Evolutionary conservation across 2,329 filamentous ascomycete genomes (phyloP), one percentile per base, ranked within the genome.

Genomic region (Colletotrichum coccodes): DNA sequence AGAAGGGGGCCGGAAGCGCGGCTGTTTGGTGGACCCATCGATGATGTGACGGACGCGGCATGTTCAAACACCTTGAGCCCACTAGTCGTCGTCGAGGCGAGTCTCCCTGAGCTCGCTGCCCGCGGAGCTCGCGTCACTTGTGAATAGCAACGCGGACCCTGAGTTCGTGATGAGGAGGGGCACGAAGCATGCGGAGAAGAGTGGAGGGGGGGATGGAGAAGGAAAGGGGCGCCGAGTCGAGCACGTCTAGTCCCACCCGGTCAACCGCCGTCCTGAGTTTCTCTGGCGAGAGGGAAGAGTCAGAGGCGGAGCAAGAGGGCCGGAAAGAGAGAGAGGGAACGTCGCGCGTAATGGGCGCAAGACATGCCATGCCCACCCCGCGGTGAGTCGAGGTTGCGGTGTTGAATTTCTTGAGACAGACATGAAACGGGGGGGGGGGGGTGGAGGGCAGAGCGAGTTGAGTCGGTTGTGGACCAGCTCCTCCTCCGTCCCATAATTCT

Each of bases 371-470:
- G n/a, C n/a, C n/a, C n/a, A n/a, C n/a, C n/a, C n/a, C n/a, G n/a
- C n/a, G 47, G 47, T 8, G 21, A 26, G 18, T 50, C 47, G 21
- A 38, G 18, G 23, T 42, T 12, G 42, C 26, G 30, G 28, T 47
- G 42, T 59, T 44, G 57, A 36, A 28, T 30, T 23, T 70, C 56
- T 57, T 71, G 68, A 69, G 68, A 71, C 68, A 60, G 16, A 69
- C 56, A 57, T 71, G 68, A 71, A 71, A 71, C 68, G 60, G 60
- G 42, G 23, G 32, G 50, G 26, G 66, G 62, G 49, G 49, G 40
- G 21, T 18, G 21, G 23, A 46, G 14, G 36, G 47, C 57, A 49
- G 57, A 30, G 18, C 47, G 21, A 60, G 56, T 23, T 60, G 23
- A 11, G 23, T 46, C 21, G 21, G 18, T 30, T 30, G 26, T 36